phyloP scores from a whole-genome alignment of 2,329 filamentous ascomycete species.

The Hymenoscyphus linearis region DNA sequence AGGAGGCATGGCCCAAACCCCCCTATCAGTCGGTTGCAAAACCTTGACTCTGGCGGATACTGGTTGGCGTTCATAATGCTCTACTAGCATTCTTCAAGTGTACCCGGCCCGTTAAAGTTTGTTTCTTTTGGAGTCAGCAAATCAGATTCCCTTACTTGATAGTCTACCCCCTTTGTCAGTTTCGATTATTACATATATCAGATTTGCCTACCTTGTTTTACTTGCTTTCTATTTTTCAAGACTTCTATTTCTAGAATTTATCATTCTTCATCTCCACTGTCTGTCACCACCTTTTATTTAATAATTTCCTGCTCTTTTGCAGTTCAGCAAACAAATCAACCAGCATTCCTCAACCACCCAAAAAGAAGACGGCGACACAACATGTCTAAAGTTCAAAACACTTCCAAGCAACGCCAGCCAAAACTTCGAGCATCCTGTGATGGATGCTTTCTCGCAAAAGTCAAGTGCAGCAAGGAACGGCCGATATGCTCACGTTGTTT shows the following conservation, averaged over 20 bases:
- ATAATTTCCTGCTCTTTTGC: neutral
- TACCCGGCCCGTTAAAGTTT: neutral
- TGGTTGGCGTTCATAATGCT: neutral
- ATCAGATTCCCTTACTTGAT: neutral
- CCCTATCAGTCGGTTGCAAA: neutral
- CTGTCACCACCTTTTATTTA: neutral
- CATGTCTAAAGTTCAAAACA: conserved; percentile 14
- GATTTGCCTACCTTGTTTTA: conserved; percentile 2
- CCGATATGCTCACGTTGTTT: conserved; percentile 50
- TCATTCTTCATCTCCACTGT: neutral
- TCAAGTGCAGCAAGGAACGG: conserved; percentile 50
- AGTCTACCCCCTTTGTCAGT: neutral
- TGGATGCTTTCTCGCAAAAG: conserved; percentile 50
- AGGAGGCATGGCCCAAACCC: neutral
- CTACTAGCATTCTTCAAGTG: neutral
- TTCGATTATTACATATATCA: conserved; percentile 4
- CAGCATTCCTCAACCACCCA: neutral
- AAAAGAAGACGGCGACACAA: neutral
- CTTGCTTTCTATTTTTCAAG: neutral
- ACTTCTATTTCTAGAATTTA: neutral
- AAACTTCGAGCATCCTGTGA: conserved; percentile 47
- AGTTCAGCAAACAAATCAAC: neutral
- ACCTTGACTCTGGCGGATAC: neutral
- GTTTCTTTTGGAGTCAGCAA: neutral
- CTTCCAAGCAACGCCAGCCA: conserved; percentile 35